Evolutionary conservation across 73 alveolate genomes (phyloP).

Genomic region (Paramecium primaurelia): DNA sequence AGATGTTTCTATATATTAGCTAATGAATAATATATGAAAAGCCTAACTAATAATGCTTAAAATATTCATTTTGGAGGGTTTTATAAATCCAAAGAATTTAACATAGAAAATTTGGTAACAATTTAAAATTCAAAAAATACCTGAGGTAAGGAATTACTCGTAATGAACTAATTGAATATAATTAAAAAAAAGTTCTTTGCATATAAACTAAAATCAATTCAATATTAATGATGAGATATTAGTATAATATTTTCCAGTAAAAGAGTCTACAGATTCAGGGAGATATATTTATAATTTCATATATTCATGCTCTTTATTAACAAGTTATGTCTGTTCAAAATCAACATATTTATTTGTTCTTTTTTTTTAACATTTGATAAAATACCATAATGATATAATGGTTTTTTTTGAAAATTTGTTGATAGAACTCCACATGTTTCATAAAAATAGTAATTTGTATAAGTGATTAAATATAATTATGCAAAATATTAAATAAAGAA

Average conservation of each 20-base stretch:
- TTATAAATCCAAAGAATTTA: not conserved
- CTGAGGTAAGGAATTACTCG: not conserved
- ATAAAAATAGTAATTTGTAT: not conserved
- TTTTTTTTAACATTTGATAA: not conserved
- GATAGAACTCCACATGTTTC: not conserved
- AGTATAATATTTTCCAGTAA: not conserved
- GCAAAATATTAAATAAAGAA: not conserved
- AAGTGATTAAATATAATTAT: not conserved
- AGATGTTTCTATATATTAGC: not conserved
- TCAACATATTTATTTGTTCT: not conserved
- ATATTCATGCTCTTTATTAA: not conserved
- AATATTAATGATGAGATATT: not conserved
- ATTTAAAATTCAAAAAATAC: not conserved
- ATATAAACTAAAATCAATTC: not conserved
- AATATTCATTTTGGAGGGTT: not conserved
- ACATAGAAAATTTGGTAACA: not conserved
- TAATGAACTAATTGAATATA: not conserved
- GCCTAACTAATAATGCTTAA: not conserved
- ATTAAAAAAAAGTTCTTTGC: not conserved
- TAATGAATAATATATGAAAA: not conserved
- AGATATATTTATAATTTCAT: slow-evolving; percentile 24
- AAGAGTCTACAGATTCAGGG: not conserved
- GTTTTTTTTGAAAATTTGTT: not conserved
- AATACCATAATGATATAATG: not conserved
- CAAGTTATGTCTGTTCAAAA: no score